A percentile compares a stretch with the other conserved stretches of the same genome.
phyloP scores from a whole-genome alignment of 257 asterid species.

The Solanum etuberosum region DNA sequence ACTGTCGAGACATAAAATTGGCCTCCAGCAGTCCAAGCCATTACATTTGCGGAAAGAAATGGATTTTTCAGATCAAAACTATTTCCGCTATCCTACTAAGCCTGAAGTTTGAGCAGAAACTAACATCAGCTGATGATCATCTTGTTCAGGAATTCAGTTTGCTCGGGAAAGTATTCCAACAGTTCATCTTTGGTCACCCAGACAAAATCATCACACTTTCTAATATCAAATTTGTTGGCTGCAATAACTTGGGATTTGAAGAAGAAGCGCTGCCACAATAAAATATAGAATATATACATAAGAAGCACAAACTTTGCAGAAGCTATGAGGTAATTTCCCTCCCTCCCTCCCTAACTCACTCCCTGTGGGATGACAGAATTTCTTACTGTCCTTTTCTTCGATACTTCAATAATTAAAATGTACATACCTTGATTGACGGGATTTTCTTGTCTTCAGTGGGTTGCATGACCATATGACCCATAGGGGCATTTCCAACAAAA shows the following conservation, averaged over 20 bases:
- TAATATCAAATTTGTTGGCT: constrained; percentile 38
- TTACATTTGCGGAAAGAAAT: not conserved
- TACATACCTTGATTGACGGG: constrained; percentile 42
- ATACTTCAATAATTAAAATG: not conserved
- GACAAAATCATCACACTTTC: constrained; percentile 52
- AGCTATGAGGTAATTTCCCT: not conserved
- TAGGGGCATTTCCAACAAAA: constrained; percentile 91
- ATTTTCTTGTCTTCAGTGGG: constrained; percentile 22
- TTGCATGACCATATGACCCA: constrained; percentile 50
- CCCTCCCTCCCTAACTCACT: not conserved
- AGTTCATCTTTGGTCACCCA: constrained; percentile 78
- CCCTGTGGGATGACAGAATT: not conserved
- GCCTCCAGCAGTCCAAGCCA: not conserved
- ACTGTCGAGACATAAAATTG: not conserved
- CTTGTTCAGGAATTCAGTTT: constrained; percentile 35
- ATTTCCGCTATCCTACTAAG: not conserved
- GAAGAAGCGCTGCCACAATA: constrained; percentile 60
- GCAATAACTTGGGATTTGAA: constrained; percentile 91
- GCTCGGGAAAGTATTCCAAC: constrained; percentile 77
- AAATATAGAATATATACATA: not conserved
- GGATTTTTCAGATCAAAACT: not conserved
- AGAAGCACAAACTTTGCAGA: not conserved
- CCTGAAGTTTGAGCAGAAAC: not conserved
- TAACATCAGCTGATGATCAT: constrained; percentile 58
- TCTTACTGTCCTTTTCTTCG: not conserved